These are phyloP conservation scores for Coemansia sp. DNA, from an alignment of 192 early-diverging fungal species.

Conservation along the genomic window DNA sequence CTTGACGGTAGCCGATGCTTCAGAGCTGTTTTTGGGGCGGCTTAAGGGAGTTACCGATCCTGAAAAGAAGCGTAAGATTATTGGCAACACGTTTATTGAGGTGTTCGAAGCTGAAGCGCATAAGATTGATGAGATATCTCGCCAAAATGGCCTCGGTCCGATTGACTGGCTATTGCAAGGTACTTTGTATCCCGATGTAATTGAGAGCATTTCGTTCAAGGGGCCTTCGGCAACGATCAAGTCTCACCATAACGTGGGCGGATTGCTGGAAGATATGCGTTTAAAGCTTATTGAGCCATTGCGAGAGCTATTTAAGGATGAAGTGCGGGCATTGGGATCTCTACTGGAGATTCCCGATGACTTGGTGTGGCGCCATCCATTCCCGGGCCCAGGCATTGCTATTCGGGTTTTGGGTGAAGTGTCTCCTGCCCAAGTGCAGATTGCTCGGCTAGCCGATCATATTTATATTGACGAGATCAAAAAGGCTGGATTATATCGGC, in stretches of 20 bases:
- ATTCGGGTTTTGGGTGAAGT: constrained; percentile 98
- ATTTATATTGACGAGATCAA: constrained; percentile 99
- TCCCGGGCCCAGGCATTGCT: constrained; percentile 98
- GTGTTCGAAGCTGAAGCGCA: constrained; percentile 93
- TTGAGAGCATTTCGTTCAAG: constrained; percentile 98
- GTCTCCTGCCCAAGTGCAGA: constrained; percentile 86
- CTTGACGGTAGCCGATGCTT: constrained; percentile 86
- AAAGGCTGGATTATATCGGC: constrained; percentile 92
- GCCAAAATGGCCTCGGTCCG: constrained; percentile 67
- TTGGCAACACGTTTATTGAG: constrained; percentile 98
- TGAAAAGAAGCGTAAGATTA: constrained; percentile 97
- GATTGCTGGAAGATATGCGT: constrained; percentile 94
- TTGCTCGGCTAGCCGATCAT: constrained; percentile 91
- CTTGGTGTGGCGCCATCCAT: constrained; percentile 97
- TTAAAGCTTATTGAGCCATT: constrained; percentile 97
- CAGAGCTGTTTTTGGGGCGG: constrained; percentile 77
- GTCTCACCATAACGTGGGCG: constrained; percentile 99
- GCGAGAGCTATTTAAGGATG: constrained; percentile 98
- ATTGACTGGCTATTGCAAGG: constrained; percentile 97
- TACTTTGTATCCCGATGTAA: constrained; percentile 98
- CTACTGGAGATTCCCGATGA: constrained; percentile 90
- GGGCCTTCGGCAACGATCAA: constrained; percentile 98
- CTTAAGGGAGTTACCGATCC: constrained; percentile 93
- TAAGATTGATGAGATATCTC: constrained; percentile 77
- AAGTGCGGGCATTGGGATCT: constrained; percentile 94